Evolutionary conservation across 352 stramenopile species (phyloP).

Genomic region (Phytophthora fragariae): DNA sequence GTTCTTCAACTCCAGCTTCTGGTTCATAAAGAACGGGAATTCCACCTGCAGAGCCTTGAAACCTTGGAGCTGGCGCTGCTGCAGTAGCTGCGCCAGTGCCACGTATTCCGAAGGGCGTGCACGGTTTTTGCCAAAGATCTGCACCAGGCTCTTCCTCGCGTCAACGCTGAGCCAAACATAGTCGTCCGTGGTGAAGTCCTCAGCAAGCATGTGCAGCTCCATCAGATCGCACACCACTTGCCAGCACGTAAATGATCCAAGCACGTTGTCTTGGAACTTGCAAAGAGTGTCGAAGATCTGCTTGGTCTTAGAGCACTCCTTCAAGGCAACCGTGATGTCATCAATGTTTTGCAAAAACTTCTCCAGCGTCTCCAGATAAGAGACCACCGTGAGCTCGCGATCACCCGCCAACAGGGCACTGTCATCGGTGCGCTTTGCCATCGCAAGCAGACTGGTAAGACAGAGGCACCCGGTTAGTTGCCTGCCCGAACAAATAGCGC

Average conservation of each 20-base stretch:
- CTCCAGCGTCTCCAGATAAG: constrained; percentile 74
- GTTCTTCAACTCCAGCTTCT: constrained; percentile 86
- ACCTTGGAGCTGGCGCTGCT: constrained; percentile 79
- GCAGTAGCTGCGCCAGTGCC: constrained; percentile 67
- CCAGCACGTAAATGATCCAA: constrained; percentile 91
- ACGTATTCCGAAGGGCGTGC: constrained; percentile 76
- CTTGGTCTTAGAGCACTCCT: constrained; percentile 53
- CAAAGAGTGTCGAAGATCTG: constrained; percentile 71
- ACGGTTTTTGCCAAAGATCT: constrained; percentile 85
- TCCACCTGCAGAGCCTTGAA: constrained; percentile 85
- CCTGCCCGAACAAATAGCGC: neutral
- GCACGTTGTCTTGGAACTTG: constrained; percentile 71
- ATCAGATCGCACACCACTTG: constrained; percentile 84
- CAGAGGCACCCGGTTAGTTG: constrained; percentile 1
- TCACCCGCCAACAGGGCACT: constrained; percentile 60
- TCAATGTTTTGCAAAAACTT: constrained; percentile 75
- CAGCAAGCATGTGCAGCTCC: constrained; percentile 72
- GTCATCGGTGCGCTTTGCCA: constrained; percentile 66
- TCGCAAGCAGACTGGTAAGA: constrained; percentile 44
- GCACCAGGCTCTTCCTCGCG: constrained; percentile 79
- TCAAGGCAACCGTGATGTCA: constrained; percentile 62
- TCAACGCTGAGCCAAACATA: constrained; percentile 86
- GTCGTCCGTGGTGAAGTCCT: constrained; percentile 66
- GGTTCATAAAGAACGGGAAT: constrained; percentile 83
- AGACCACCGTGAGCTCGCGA: constrained; percentile 61